Conservation (phyloP, 2,329 filamentous ascomycete genomes). For the Colletotrichum godetiae region DNA sequence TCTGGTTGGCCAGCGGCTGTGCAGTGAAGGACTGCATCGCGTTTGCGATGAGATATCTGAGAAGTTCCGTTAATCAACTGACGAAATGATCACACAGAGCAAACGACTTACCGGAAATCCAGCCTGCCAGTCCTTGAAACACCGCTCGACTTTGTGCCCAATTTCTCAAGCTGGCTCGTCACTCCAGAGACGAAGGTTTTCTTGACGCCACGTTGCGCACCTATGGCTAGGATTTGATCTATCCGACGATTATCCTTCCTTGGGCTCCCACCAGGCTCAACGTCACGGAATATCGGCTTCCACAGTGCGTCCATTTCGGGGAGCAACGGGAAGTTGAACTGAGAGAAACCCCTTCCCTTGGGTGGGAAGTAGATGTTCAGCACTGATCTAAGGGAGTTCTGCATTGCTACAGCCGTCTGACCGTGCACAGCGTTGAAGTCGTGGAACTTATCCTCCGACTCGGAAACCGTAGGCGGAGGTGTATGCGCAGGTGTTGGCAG, state of each 20-base stretch:
- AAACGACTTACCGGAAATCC: conserved; percentile 64
- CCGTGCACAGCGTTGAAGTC: conserved; percentile 54
- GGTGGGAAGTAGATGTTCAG: conserved; percentile 63
- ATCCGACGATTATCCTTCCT: conserved; percentile 50
- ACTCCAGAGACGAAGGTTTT: conserved; percentile 61
- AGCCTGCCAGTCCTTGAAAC: conserved; percentile 64
- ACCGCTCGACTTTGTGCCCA: conserved; percentile 63
- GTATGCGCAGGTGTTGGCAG: conserved; percentile 58
- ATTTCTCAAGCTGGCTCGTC: conserved; percentile 63
- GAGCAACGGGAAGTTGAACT: conserved; percentile 59
- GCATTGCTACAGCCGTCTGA: conserved; percentile 63
- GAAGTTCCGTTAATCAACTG: neutral
- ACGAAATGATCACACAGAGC: neutral
- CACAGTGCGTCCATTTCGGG: conserved; percentile 63
- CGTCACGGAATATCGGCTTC: conserved; percentile 62
- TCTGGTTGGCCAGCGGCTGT: conserved; percentile 61
- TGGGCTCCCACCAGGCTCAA: conserved; percentile 41
- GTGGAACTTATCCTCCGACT: conserved; percentile 54
- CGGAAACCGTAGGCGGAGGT: conserved; percentile 47
- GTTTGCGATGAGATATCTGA: conserved; percentile 69
- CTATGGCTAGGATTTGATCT: conserved; percentile 71
- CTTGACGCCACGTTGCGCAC: conserved; percentile 65
- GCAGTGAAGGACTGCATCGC: conserved; percentile 69
- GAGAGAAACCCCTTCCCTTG: conserved; percentile 57
- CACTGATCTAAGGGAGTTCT: conserved; percentile 67